phyloP scores from a whole-genome alignment of 306 rosid genomes.

The Lathyrus aphaca region DNA sequence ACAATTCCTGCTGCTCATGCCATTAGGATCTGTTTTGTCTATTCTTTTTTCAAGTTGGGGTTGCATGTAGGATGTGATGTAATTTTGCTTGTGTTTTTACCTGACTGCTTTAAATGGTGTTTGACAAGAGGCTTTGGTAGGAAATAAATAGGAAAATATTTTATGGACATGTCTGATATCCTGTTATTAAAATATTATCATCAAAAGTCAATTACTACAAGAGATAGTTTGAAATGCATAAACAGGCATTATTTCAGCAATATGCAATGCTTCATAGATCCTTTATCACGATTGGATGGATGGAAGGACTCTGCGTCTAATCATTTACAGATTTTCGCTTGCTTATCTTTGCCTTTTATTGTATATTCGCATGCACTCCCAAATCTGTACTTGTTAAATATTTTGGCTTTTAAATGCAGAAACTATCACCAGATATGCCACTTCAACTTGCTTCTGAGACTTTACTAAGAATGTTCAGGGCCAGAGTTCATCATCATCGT shows the following conservation, averaged over 20 bases:
- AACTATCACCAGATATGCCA: slow-evolving; percentile 89
- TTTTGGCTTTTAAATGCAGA: slow-evolving; percentile 55
- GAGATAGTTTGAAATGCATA: slow-evolving; percentile 26
- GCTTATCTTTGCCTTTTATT: slow-evolving; percentile 1
- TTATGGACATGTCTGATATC: slow-evolving; percentile 12
- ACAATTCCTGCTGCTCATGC: neutral
- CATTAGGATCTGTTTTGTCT: neutral
- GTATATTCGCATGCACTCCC: slow-evolving; percentile 5
- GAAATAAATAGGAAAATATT: slow-evolving; percentile 2
- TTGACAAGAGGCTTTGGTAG: neutral
- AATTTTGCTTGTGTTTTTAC: neutral
- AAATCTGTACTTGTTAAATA: slow-evolving; percentile 31
- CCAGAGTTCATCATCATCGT: slow-evolving; percentile 89
- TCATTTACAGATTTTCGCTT: slow-evolving; percentile 22
- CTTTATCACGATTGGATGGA: slow-evolving; percentile 26
- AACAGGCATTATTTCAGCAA: neutral
- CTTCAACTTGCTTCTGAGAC: slow-evolving; percentile 98
- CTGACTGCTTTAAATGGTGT: neutral
- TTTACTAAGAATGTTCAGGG: slow-evolving; percentile 85
- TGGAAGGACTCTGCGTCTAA: slow-evolving; percentile 28
- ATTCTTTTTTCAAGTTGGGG: neutral
- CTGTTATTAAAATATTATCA: slow-evolving; percentile 24
- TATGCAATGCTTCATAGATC: slow-evolving; percentile 12
- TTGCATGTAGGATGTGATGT: slow-evolving; percentile 15
- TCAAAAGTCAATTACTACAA: slow-evolving; percentile 13